These are phyloP conservation scores for Basidiobolus meristosporus DNA, from an alignment of 371 early-diverging fungal genomes.

Conservation along the genomic window DNA sequence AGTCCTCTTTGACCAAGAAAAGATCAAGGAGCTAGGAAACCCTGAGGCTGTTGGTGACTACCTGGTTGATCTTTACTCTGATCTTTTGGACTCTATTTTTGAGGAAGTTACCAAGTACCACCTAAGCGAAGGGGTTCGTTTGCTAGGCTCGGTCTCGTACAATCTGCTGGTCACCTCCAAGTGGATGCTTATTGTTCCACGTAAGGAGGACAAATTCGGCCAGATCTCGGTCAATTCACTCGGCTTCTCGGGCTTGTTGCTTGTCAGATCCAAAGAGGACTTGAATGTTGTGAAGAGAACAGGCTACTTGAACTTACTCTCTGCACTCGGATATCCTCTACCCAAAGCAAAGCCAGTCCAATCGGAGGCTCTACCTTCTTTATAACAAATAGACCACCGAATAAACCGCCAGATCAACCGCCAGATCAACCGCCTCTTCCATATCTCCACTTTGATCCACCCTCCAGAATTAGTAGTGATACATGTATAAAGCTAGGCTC, in stretches of 20 bases:
- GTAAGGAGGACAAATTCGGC: constrained; percentile 19
- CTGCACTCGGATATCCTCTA: too few species aligned
- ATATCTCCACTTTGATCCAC: too few species aligned
- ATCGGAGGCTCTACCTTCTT: too few species aligned
- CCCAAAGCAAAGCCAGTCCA: too few species aligned
- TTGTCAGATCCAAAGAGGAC: constrained; percentile 31
- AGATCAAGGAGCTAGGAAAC: constrained; percentile 7
- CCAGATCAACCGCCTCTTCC: too few species aligned
- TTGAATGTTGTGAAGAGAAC: constrained; percentile 14
- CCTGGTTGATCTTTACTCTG: constrained; percentile 21
- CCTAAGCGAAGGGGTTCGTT: too few species aligned
- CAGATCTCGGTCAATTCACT: constrained; percentile 37
- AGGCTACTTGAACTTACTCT: constrained; percentile 4
- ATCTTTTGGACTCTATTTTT: constrained; percentile 21
- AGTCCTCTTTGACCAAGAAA: constrained; percentile 13
- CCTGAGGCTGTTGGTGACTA: constrained; percentile 14
- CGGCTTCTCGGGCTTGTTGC: constrained; percentile 44
- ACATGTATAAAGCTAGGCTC: too few species aligned
- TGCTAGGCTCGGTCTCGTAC: constrained; percentile 14
- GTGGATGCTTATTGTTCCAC: constrained; percentile 56
- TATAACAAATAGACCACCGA: too few species aligned
- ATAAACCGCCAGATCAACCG: too few species aligned
- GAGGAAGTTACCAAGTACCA: not conserved
- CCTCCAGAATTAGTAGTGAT: too few species aligned
- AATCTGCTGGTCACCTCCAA: constrained; percentile 43